Evolutionary conservation across 176 grass and related monocot species (phyloP), one percentile per base, ranked within the genome.

Genomic region (Avena eriantha): DNA sequence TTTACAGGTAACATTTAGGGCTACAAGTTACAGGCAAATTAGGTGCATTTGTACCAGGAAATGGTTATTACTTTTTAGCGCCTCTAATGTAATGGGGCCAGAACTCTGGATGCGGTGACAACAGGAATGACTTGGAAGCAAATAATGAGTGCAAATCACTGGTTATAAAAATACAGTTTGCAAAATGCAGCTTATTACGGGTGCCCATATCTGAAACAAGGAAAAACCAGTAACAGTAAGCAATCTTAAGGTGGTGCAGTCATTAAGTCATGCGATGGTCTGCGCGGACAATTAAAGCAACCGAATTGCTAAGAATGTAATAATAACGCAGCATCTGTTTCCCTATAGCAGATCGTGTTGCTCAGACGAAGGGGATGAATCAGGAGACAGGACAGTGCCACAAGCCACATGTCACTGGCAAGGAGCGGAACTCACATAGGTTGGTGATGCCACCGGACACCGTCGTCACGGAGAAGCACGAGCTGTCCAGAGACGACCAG

Each of bases 391-490:
- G 23, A 10, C 47, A 76, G 14, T 46, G 8, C 10, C 18, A 63
- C 69, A 10, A 77, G 26, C 69, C 47, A 84, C 47, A 84, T 56
- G 73, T 15, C 7, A 77, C 33, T 39, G 65, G 18, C 39, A 78
- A 50, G 23, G 47, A 83, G 69, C 41, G 53, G 18, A 82, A 93
- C 92, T 90, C 81, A 99, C 97, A 87, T 7, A 94, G 83, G 90
- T 99, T 99, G 36, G 94, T 99, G 80, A 99, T 96, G 80, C 97
- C 97, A 12, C 97, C 94, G 24, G 97, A 99, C 85, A 99, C 92
- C 0, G 82, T 99, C 35, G 94, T 89, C 60, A 91, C 91, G 1
- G 83, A 90, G 85, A 99, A 94, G 82, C 85, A 85, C 31, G 97
- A 96, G 87, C 72, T 84, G 77, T 94, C 92, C 79, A 94, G 61